phyloP scores from a whole-genome alignment of 805 yeast species.

The Wickerhamiella qilinensis region DNA sequence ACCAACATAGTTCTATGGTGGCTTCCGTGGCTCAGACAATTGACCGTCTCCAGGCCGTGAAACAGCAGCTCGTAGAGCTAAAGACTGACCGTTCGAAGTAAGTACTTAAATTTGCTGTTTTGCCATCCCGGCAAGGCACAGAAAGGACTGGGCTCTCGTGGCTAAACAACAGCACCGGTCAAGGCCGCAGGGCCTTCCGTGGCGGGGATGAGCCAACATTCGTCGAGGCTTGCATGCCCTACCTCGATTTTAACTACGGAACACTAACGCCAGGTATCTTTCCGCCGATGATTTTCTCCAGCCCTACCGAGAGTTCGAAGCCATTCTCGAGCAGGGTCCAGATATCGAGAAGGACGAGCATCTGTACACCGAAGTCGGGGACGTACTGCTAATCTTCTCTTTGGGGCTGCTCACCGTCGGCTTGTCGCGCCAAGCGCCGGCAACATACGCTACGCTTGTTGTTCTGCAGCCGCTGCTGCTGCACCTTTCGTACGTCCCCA shows the following conservation, averaged over 20 bases:
- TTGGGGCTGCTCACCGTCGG: constrained; percentile 88
- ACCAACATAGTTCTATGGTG: too few relatives aligned
- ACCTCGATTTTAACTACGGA: too few relatives aligned
- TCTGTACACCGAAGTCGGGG: constrained; percentile 4
- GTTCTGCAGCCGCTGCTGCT: constrained; percentile 74
- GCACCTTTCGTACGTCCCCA: constrained; percentile 66
- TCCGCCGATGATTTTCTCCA: constrained; percentile 3
- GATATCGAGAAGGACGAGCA: constrained; percentile 2
- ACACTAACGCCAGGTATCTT: background rate
- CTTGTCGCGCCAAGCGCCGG: constrained; percentile 76
- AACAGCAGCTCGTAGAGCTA: constrained; percentile 5
- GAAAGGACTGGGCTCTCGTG: too few relatives aligned
- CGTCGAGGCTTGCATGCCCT: too few relatives aligned
- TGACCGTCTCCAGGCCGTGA: background rate
- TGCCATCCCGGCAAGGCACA: too few relatives aligned
- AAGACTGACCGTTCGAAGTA: constrained; percentile 12
- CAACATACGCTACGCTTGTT: constrained; percentile 76
- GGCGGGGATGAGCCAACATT: too few relatives aligned
- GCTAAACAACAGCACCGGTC: too few relatives aligned
- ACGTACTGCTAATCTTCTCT: constrained; percentile 39
- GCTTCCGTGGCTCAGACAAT: too few relatives aligned
- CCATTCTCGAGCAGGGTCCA: constrained; percentile 6
- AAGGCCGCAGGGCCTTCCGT: too few relatives aligned
- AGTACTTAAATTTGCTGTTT: too few relatives aligned
- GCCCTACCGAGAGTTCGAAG: constrained; percentile 10